Base-by-base conservation (phyloP, 768 basidiomycete species). In the Tylopilus balloui region DNA sequence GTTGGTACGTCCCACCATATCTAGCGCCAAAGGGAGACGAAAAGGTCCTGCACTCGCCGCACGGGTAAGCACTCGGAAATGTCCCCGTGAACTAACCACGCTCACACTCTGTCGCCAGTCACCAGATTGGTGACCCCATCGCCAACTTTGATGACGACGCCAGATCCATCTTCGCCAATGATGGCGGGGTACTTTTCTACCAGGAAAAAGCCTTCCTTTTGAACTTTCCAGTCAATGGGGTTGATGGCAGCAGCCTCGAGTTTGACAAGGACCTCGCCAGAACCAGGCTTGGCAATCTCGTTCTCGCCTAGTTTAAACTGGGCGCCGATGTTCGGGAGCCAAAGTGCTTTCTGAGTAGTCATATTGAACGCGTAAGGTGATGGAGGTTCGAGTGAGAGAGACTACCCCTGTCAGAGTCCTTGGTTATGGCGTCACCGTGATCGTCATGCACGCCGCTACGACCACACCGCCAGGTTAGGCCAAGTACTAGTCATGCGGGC, bases 241-340 rank as follows among this genome's bases (percentile, higher is more conserved):
- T 78, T 76, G n/a, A 79, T 52, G 3, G 70, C 69, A 0, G 69
- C 65, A 1, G 76, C 65, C 37, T 67, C 52, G 38, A 77, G 53
- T 50, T 71, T 71, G 55, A 77, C 65, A 25, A 78, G 66, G 24
- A 77, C 44, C 45, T 78, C 72, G 24, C 71, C 71, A 3, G 69
- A 63, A 0, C 70, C 69, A 5, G 77, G 76, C 13, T 55, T 54
- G 0, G 64, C 68, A 3, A 75, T 60, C 1, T 53, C 42, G 20
- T 10, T 47, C 19, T 48, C 25, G 32, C 42, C 39, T 7, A 60
- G 29, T n/a, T n/a, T 27, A 34, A 61, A 49, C 21, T 51, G 34
- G 3, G 41, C 50, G 27, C 53, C 57, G 17, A 62, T 1, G 17
- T 42, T 41, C 20, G 42, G 29, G 27, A 57, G 52, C 52, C 55